phyloP scores from a whole-genome alignment of 371 early-diverging fungal genomes.

The Funneliformis caledonium region DNA sequence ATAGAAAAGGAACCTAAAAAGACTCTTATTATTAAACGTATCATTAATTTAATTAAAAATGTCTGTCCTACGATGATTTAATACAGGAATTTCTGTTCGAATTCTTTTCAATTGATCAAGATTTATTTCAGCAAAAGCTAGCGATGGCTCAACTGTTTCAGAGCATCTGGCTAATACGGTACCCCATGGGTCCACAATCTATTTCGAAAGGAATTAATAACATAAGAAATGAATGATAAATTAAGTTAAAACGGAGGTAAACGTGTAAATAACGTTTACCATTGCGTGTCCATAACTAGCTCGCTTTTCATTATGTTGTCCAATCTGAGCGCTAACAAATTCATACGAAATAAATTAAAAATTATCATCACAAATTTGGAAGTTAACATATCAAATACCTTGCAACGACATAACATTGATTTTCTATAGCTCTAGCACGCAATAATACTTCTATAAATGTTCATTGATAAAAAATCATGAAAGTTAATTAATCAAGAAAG shows the following conservation, averaged over 20 bases:
- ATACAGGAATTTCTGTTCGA: slow-evolving; percentile 76
- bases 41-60: slow-evolving; percentile 53
- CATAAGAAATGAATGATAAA: background rate
- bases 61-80: slow-evolving; percentile 70
- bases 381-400: slow-evolving; percentile 47
- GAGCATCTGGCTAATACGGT: slow-evolving; percentile 68
- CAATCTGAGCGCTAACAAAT: slow-evolving; percentile 75
- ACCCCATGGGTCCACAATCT: slow-evolving; percentile 78
- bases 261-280: slow-evolving; percentile 50
- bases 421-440: slow-evolving; percentile 87
- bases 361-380: background rate
- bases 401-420: slow-evolving; percentile 71
- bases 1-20: background rate
- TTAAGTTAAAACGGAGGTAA: background rate
- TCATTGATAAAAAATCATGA: background rate
- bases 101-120: slow-evolving; percentile 61
- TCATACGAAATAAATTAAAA: slow-evolving; percentile 40
- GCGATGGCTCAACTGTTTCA: slow-evolving; percentile 49
- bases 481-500: background rate
- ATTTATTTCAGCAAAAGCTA: slow-evolving; percentile 73
- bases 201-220: slow-evolving; percentile 11
- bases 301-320: slow-evolving; percentile 76
- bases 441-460: slow-evolving; percentile 65
- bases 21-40: background rate
- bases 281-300: slow-evolving; percentile 81